phyloP scores from a whole-genome alignment of 192 early-diverging fungal genomes.

The Funneliformis mosseae region DNA sequence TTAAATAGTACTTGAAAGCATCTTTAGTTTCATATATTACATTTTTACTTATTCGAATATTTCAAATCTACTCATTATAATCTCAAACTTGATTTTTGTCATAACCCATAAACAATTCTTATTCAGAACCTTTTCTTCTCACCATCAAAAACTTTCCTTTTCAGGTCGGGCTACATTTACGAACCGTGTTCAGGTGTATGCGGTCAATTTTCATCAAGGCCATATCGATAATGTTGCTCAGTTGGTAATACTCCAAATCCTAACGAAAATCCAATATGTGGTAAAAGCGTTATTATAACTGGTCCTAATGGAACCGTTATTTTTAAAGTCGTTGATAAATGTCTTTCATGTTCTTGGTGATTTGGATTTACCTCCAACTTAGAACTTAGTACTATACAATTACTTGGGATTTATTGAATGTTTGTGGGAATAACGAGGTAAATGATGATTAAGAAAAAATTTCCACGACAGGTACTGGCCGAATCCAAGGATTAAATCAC shows the following conservation, averaged over 20 bases:
- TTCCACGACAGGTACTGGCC: no score
- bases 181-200: conserved; percentile 37
- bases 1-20: no score
- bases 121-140: no score
- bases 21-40: no score
- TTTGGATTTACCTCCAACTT: conserved; percentile 49
- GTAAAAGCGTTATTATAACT: background rate
- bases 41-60: no score
- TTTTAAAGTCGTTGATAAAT: conserved; percentile 33
- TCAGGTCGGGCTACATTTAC: conserved; percentile 36
- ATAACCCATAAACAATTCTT: no score
- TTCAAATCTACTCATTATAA: no score
- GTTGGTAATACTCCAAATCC: conserved; percentile 16
- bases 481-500: no score
- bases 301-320: conserved; percentile 9
- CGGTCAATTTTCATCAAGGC: conserved; percentile 22
- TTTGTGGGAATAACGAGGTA: background rate
- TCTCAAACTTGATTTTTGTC: no score
- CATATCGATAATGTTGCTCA: conserved; percentile 43
- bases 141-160: background rate
- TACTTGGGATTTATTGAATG: conserved; percentile 44
- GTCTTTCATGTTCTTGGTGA: conserved; percentile 45
- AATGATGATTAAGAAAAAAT: no score
- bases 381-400: conserved; percentile 35
- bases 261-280: background rate